A percentile compares a stretch with the other conserved stretches of the same genome.
These are phyloP conservation scores for Posidonia oceanica DNA, from an alignment of 116 monocot genomes.

Conservation along the genomic window DNA sequence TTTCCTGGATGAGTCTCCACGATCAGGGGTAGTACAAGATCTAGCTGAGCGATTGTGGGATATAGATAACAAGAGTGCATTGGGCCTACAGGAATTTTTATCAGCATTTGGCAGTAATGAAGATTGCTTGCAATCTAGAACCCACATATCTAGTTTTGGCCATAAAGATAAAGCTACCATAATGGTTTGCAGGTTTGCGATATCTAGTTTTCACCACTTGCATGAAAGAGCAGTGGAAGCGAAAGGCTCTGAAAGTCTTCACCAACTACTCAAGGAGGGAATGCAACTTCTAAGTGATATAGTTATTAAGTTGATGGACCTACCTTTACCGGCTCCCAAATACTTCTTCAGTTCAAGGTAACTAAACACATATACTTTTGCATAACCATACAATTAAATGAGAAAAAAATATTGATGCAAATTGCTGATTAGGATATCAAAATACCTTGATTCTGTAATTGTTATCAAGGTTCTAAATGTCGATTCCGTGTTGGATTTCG, in stretches of 20 bases:
- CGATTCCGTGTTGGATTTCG: too few relatives aligned
- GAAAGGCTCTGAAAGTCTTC: conserved; percentile 14
- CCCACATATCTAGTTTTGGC: conserved; percentile 14
- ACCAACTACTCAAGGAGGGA: conserved; percentile 16
- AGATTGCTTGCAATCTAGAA: conserved; percentile 16
- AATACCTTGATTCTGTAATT: too few relatives aligned
- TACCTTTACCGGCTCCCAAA: conserved; percentile 48
- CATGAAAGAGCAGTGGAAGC: conserved; percentile 27
- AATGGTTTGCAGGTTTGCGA: conserved; percentile 25
- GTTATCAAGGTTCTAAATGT: too few relatives aligned
- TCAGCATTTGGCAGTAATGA: conserved; percentile 8
- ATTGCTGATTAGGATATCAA: not conserved
- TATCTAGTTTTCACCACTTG: conserved; percentile 19
- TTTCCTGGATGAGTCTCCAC: not conserved
- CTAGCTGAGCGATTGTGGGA: conserved; percentile 37
- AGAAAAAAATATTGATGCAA: not conserved
- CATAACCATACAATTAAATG: not conserved
- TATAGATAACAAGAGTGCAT: conserved; percentile 20
- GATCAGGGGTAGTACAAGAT: conserved; percentile 21
- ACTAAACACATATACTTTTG: not conserved
- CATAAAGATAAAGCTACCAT: conserved; percentile 21
- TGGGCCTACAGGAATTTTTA: conserved; percentile 27
- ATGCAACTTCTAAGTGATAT: conserved; percentile 28
- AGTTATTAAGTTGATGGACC: conserved; percentile 42
- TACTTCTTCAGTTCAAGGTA: conserved; percentile 74